Conservation (phyloP, 305 asterid species). For the Stenogyne calaminthoides region DNA sequence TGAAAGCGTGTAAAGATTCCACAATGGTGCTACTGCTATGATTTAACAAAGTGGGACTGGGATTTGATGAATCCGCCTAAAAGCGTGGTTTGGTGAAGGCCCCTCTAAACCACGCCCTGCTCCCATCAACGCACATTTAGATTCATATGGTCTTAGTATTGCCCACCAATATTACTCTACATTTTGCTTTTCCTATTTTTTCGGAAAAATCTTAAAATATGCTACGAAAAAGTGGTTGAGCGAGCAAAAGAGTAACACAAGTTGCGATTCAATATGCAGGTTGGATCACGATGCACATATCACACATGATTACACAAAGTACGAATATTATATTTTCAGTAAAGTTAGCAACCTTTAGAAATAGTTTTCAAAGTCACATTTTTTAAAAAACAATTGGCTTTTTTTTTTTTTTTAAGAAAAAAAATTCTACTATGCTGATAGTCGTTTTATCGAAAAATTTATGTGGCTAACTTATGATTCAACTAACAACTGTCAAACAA, state of each 20-base stretch:
- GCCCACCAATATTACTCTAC: background rate
- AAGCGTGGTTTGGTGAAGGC: constrained; percentile 29
- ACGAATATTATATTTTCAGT: background rate
- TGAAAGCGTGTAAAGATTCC: constrained; percentile 21
- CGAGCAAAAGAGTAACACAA: background rate
- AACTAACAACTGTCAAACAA: no score
- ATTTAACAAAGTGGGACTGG: constrained; percentile 36
- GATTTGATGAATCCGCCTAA: background rate
- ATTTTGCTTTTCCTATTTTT: background rate
- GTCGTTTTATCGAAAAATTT: no score
- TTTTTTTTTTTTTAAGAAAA: no score
- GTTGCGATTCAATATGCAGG: background rate
- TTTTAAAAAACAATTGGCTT: no score
- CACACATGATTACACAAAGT: background rate
- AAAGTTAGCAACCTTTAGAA: no score
- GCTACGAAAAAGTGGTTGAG: background rate
- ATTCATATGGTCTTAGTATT: no score
- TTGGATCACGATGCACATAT: background rate
- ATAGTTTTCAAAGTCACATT: no score
- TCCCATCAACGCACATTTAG: constrained; percentile 21
- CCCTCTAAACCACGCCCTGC: constrained; percentile 36
- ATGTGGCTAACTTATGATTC: no score
- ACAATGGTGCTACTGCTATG: constrained; percentile 20
- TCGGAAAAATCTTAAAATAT: background rate
- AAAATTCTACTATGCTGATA: no score